phyloP scores from a whole-genome alignment of 106 monocot species.

The Platanthera zijinensis region DNA sequence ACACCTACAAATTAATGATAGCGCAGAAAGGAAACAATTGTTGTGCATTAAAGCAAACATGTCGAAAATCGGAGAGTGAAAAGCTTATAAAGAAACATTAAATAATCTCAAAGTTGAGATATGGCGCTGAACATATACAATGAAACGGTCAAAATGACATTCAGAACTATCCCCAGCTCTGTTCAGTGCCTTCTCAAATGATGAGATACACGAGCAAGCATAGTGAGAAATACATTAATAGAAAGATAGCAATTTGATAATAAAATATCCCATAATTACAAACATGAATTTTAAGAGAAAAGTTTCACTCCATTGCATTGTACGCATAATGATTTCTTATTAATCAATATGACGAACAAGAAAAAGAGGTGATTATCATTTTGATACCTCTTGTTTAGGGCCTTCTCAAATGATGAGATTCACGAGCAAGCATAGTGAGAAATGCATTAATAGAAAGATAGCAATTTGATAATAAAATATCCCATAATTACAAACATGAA shows the following conservation, averaged over 20 bases:
- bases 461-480: background rate
- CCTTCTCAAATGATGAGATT: background rate
- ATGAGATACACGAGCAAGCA: background rate
- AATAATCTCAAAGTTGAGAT: background rate
- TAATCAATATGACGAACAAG: background rate
- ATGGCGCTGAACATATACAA: background rate
- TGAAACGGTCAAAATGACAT: background rate
- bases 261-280: background rate
- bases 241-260: background rate
- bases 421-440: background rate
- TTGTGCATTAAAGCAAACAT: background rate
- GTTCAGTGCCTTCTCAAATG: background rate
- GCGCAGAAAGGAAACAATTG: background rate
- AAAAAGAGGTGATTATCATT: background rate
- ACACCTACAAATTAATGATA: constrained; percentile 21
- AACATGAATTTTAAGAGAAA: background rate
- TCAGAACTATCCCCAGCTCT: background rate
- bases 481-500: background rate
- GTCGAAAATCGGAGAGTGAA: background rate
- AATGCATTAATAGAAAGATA: background rate
- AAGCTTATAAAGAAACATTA: background rate
- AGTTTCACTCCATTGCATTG: background rate
- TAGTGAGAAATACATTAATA: constrained; percentile 1
- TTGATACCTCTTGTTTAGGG: background rate
- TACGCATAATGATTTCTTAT: background rate